Conservation (phyloP, 2,329 filamentous ascomycete genomes). For the Botrytis fabae region DNA sequence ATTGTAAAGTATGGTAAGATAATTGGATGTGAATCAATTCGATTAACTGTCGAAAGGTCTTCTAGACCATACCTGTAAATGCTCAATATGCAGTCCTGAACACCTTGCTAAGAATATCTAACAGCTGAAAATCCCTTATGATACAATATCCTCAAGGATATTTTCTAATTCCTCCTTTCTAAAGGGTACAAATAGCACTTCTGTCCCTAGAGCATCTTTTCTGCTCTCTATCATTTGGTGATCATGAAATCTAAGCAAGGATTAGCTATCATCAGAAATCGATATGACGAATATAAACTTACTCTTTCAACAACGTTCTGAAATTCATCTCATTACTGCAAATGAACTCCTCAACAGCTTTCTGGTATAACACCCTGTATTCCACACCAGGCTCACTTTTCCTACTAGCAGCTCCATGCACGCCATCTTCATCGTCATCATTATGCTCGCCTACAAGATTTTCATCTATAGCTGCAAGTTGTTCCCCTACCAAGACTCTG, state of each 20-base stretch:
- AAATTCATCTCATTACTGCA: slow-evolving; percentile 97
- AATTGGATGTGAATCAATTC: background rate
- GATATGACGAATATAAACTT: slow-evolving; percentile 39
- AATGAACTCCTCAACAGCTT: slow-evolving; percentile 94
- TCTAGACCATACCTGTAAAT: background rate
- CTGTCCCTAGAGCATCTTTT: slow-evolving; percentile 82
- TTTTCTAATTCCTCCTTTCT: slow-evolving; percentile 84
- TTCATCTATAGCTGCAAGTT: slow-evolving; percentile 68
- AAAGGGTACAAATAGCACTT: slow-evolving; percentile 83
- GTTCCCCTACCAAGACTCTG: slow-evolving; percentile 78
- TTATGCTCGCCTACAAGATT: slow-evolving; percentile 49
- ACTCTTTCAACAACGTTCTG: slow-evolving; percentile 90
- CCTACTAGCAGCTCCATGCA: slow-evolving; percentile 31
- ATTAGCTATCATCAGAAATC: slow-evolving; percentile 35
- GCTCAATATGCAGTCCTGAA: slow-evolving; percentile 11
- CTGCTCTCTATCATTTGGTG: slow-evolving; percentile 94
- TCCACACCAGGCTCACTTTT: slow-evolving; percentile 66
- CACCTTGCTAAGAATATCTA: slow-evolving; percentile 25
- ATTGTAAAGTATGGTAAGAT: background rate
- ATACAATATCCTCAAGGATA: slow-evolving; percentile 72
- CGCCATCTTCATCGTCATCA: slow-evolving; percentile 43
- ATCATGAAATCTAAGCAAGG: slow-evolving; percentile 73
- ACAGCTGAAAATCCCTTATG: background rate
- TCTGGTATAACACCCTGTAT: slow-evolving; percentile 89
- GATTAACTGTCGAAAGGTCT: background rate